Base-by-base conservation (phyloP, 441 rosid species). In the Populus hybrid region DNA sequence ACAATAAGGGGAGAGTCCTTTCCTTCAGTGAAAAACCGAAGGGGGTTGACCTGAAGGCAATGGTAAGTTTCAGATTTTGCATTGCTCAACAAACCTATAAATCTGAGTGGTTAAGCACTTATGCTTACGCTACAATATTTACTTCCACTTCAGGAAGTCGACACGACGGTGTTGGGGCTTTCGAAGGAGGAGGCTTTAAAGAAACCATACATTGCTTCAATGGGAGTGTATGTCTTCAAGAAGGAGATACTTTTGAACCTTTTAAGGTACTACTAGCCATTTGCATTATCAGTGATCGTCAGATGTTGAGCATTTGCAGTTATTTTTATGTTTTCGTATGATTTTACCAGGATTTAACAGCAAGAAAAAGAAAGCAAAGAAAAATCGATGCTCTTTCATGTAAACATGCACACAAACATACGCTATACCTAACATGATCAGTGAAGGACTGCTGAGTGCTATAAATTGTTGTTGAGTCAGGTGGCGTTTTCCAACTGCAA, bases 401-500 rank as follows among this genome's bases (percentile, higher is more conserved):
- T 53, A 53, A 34, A 34, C 53, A 38, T 8, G 9, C 63, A 66
- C 28, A 8, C 34, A 68, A 61, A 24, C 23, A 35, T 14, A 12
- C 7, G 61, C 21, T 53, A 53, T 2, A 53, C n/a, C 61, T 18
- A 53, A 5, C n/a, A 16, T 16, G n/a, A 34, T 34, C 36, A 76
- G 11, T 10, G 63, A 35, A 42, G 38, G 28, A 73, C 46, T 5
- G 12, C 36, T 69, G 69, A 79, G 50, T 26, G 23, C 57, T 67
- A 23, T 63, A 9, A 71, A 72, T n/a, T 67, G 76, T 68, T 79
- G 61, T 70, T 57, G 75, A 67, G 32, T 72, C 88, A 93, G 98
- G 82, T 95, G 99, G 99, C 98, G 98, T 75, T 95, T 91, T 78
- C 99, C 99, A 19, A 95, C 98, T 26, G 97, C 99, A 78, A 95